Conservation (phyloP, 805 yeast genomes). For the Candida manassasensis region DNA sequence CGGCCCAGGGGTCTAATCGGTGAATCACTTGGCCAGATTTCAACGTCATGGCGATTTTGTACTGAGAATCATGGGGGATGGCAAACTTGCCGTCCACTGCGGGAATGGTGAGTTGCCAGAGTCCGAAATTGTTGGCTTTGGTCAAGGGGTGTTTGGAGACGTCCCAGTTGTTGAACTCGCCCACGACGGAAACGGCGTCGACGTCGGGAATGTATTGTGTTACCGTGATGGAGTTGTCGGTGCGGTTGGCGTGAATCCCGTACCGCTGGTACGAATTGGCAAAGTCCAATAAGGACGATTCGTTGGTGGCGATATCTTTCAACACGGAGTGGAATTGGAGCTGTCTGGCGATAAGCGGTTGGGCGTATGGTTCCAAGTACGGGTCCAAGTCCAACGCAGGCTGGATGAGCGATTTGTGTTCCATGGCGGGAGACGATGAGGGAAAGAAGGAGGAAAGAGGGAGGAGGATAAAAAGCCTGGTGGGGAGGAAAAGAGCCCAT, state of each 20-base stretch:
- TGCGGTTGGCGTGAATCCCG: constrained; percentile 65
- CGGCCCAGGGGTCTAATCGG: constrained; percentile 86
- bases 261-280: constrained; percentile 71
- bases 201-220: constrained; percentile 94
- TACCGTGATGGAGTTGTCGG: constrained; percentile 53
- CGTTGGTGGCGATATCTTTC: constrained; percentile 46
- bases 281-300: constrained; percentile 57
- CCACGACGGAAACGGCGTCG: constrained; percentile 65
- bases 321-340: constrained; percentile 63
- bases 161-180: constrained; percentile 90
- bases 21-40: constrained; percentile 69
- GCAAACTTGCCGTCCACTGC: constrained; percentile 54
- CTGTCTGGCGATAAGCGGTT: constrained; percentile 66
- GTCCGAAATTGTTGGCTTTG: constrained; percentile 60
- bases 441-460: too few relatives aligned
- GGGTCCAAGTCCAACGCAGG: constrained; percentile 77
- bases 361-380: constrained; percentile 75
- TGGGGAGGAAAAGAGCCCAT: too few relatives aligned
- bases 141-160: constrained; percentile 49
- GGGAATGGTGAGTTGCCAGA: constrained; percentile 59
- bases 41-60: constrained; percentile 62
- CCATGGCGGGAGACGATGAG: background rate
- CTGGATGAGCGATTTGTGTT: constrained; percentile 23
- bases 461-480: too few relatives aligned
- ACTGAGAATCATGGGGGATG: constrained; percentile 76